Base-by-base conservation (phyloP, 805 yeast species). In the Candida montana region DNA sequence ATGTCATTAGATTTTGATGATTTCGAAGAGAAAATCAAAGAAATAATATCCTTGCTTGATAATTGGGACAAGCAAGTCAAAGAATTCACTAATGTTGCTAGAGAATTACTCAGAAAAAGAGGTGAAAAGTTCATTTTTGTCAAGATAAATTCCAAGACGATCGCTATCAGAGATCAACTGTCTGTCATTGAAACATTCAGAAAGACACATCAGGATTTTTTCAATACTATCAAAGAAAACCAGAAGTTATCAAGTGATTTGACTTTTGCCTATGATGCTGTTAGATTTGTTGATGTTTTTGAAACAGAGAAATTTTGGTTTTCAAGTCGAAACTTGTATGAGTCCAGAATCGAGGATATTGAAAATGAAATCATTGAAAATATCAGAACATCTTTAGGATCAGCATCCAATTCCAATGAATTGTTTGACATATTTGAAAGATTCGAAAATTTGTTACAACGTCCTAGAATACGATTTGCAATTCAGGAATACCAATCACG, bases 61-160 rank as follows among this genome's bases (percentile, higher is more conserved):
- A 59, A 69, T 1, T 75, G 90, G 67, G 95, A 87, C 29, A 71
- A 67, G 21, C 72, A 75, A 31, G 55, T 79, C 10, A 79, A 81
- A 53, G 85, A 79, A 41, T 77, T 81, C 62, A 74, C 79, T 2
- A 72, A 76, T 39, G 55, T 83, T 33, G 75, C 87, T 0, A 72
- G 97, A 42, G 96, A 90, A 45, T 60, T 84, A 3, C 67, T 85
- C 31, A 68, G 96, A 48, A 84, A 80, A 51, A 64, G 93, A 33
- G 77, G 79, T 8, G 91, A 84, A 41, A 79, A 78, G 45, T 82
- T 83, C 54, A 71, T 82, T 12, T 73, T 81, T 18, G 75, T 87
- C 17, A 75, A 79, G 43, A 67, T 88, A 9, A 65, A 65, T n/a
- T 70, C 78, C 8, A 63, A 71, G 3, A 57, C 74, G 1, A 51